Conservation (phyloP, 2,329 filamentous ascomycete species). For the Talaromyces sp. region DNA sequence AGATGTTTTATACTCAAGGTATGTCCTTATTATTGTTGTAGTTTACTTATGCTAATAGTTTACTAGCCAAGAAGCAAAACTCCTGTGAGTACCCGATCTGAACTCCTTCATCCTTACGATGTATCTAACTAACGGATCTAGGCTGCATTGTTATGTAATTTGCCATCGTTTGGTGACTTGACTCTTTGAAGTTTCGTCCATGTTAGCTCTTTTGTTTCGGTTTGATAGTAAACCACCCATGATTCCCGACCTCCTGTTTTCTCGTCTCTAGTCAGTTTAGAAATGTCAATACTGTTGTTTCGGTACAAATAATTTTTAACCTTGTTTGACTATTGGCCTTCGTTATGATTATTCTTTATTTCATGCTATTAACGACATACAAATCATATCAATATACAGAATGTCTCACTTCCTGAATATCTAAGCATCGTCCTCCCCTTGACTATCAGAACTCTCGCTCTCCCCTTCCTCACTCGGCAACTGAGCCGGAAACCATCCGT, state of each 20-base stretch:
- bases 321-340: background rate
- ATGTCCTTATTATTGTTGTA: background rate
- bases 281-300: constrained; percentile 1
- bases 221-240: background rate
- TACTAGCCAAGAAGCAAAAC: constrained; percentile 72
- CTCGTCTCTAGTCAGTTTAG: background rate
- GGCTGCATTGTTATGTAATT: constrained; percentile 15
- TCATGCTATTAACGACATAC: background rate
- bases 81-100: constrained; percentile 56
- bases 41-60: constrained; percentile 22
- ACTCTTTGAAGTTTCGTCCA: background rate
- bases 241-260: background rate
- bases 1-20: constrained; percentile 86
- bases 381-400: background rate
- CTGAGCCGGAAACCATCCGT: constrained; percentile 48
- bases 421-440: background rate
- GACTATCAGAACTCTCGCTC: background rate
- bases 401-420: background rate
- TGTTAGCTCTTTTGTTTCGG: background rate
- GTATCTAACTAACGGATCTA: background rate
- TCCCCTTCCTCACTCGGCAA: constrained; percentile 43
- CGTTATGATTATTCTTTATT: background rate
- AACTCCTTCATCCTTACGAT: constrained; percentile 43
- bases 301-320: constrained; percentile 1
- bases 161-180: background rate